Evolutionary conservation across 768 basidiomycete species (phyloP), one percentile per base, ranked within the genome.

Genomic region (Boletus fagicola): DNA sequence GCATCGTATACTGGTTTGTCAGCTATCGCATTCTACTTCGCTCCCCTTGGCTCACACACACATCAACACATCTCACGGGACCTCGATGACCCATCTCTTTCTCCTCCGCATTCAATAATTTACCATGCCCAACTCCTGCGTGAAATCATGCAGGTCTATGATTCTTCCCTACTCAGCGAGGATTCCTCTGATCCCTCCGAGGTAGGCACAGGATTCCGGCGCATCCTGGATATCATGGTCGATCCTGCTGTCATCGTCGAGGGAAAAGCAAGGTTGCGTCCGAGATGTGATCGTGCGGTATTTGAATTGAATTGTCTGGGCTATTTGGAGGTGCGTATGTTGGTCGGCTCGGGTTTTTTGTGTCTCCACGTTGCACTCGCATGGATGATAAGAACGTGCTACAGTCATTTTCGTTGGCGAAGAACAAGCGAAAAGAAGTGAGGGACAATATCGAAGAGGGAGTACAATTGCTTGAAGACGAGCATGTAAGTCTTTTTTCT

Each of bases 131-230:
- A n/a, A n/a, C n/a, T n/a, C n/a, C n/a, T n/a, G n/a, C n/a, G n/a
- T n/a, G n/a, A n/a, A n/a, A n/a, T 97, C 61, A 89, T 95, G 84
- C 73, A 78, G 1, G 94, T 97, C 6, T 95, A 95, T 70, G 85
- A 91, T 35, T 88, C 90, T 0, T 94, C 94, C 0, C 80, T 95
- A 35, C 76, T 94, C 11, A 88, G 85, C 10, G 83, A 86, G 31
- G 58, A 60, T 0, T 38, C 47, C 5, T 49, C 60, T 0, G 49
- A 61, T 28, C 30, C 43, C 13, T 43, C 56, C 0, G 66, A 64
- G 31, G 67, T 54, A 22, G 50, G 4, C 24, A 52, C 54, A 4
- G 62, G 66, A 22, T 68, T 70, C 47, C 35, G 36, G 39, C 53
- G 82, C 35, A 86, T 96, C 20, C n/a, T n/a, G n/a, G n/a, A n/a